A percentile compares a stretch with the other conserved stretches of the same genome.
Evolutionary conservation across 805 yeast species (phyloP).

Genomic region (Millerozyma miso): DNA sequence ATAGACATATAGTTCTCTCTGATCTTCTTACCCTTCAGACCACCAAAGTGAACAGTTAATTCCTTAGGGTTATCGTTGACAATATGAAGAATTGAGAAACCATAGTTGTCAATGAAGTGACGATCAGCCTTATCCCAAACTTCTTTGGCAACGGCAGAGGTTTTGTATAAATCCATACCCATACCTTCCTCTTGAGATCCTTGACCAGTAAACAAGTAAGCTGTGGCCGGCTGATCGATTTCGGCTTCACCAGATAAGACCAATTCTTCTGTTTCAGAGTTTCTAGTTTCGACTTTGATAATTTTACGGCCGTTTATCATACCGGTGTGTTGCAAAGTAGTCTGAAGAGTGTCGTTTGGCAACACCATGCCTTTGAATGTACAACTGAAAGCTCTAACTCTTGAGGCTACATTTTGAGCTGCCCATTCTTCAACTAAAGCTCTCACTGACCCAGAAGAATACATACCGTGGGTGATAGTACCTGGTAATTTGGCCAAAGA

Average conservation of each 20-base stretch:
- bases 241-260: slow-evolving; percentile 96
- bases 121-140: slow-evolving; percentile 98
- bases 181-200: slow-evolving; percentile 99
- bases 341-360: slow-evolving; percentile 86
- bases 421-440: slow-evolving; percentile 97
- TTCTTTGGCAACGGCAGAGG: slow-evolving; percentile 84
- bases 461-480: slow-evolving; percentile 99
- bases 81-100: slow-evolving; percentile 94
- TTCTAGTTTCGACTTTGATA: slow-evolving; percentile 84
- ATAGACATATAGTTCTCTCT: slow-evolving; percentile 92
- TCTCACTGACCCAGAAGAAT: slow-evolving; percentile 92
- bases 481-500: slow-evolving; percentile 92
- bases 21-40: slow-evolving; percentile 92
- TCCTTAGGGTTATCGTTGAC: slow-evolving; percentile 95
- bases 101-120: slow-evolving; percentile 90
- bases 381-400: slow-evolving; percentile 92
- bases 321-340: slow-evolving; percentile 91
- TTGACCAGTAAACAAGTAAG: slow-evolving; percentile 98
- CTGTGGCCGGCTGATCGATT: slow-evolving; percentile 95
- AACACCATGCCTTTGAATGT: slow-evolving; percentile 94
- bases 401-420: slow-evolving; percentile 91
- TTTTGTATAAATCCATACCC: slow-evolving; percentile 98
- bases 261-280: slow-evolving; percentile 68
- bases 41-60: slow-evolving; percentile 94
- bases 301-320: slow-evolving; percentile 99